Percentiles rank a stretch among this genome's conserved stretches.
phyloP scores from a whole-genome alignment of 2,329 filamentous ascomycete genomes.

The Neurospora crassa region DNA sequence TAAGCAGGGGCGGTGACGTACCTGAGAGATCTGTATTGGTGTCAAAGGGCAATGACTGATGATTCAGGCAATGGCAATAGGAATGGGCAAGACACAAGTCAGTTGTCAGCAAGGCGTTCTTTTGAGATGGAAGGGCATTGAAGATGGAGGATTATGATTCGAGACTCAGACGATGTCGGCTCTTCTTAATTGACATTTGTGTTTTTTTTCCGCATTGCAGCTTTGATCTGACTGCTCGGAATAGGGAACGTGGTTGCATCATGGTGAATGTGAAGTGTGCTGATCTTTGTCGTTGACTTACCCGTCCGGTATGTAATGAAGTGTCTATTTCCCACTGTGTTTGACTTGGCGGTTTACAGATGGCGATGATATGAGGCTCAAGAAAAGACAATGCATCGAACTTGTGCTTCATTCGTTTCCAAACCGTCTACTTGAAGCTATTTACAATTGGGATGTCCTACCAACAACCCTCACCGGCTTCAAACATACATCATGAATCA shows the following conservation, averaged over 20 bases:
- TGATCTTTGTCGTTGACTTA: background rate
- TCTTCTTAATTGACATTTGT: slow-evolving; percentile 4
- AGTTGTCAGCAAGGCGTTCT: background rate
- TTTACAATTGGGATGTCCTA: background rate
- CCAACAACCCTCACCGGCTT: background rate
- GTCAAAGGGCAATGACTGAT: background rate
- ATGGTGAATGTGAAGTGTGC: background rate
- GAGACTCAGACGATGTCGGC: slow-evolving; percentile 9
- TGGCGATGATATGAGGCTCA: background rate
- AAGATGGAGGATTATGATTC: background rate
- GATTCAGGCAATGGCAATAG: background rate
- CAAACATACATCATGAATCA: background rate
- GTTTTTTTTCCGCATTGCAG: slow-evolving; percentile 2
- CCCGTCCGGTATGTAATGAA: too few relatives aligned
- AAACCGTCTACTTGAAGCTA: background rate
- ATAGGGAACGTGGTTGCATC: slow-evolving; percentile 8
- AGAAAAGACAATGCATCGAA: background rate
- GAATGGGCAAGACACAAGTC: too few relatives aligned
- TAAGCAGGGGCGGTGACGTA: slow-evolving; percentile 1
- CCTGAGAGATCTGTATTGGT: background rate
- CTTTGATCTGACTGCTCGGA: background rate
- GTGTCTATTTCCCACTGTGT: too few relatives aligned
- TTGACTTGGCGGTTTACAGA: background rate
- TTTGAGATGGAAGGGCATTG: background rate
- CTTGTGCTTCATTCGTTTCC: background rate